These are phyloP conservation scores for Anisodus acutangulus DNA, from an alignment of 257 asterid genomes.

Conservation along the genomic window DNA sequence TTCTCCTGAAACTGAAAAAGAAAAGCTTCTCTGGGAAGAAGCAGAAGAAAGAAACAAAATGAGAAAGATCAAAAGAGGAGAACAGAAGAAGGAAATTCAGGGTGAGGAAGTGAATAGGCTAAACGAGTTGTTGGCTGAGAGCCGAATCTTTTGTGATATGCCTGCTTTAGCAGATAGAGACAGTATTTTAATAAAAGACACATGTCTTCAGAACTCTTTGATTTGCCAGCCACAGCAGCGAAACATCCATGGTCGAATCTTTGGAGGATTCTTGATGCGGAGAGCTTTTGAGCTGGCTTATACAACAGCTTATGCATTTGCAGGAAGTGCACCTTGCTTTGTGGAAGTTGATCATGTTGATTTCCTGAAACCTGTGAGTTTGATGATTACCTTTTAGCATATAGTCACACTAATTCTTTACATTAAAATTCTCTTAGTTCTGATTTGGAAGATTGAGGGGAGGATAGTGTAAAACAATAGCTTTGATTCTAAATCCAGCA, in stretches of 20 bases:
- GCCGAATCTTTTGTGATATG: constrained; percentile 84
- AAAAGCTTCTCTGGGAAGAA: constrained; percentile 67
- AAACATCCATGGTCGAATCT: constrained; percentile 89
- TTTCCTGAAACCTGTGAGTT: constrained; percentile 86
- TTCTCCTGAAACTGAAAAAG: constrained; percentile 73
- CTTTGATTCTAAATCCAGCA: neutral
- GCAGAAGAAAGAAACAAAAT: constrained; percentile 82
- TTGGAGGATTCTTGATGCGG: constrained; percentile 93
- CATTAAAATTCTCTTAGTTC: neutral
- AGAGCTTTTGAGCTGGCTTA: constrained; percentile 85
- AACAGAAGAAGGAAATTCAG: constrained; percentile 55
- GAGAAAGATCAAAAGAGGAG: constrained; percentile 64
- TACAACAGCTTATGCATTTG: constrained; percentile 84
- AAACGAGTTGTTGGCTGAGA: constrained; percentile 65
- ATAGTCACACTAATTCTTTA: neutral
- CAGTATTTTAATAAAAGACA: constrained; percentile 77
- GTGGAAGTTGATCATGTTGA: constrained; percentile 92
- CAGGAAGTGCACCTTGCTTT: constrained; percentile 82
- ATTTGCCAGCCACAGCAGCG: constrained; percentile 97
- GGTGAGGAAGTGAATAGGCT: constrained; percentile 59
- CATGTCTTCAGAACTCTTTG: constrained; percentile 84
- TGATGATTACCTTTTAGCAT: constrained; percentile 17
- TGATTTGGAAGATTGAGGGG: constrained; percentile 3
- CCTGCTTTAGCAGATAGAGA: constrained; percentile 92
- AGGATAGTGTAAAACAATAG: neutral